Evolutionary conservation across 1,139 yeast species (phyloP).

Genomic region (Diutina catenulata): DNA sequence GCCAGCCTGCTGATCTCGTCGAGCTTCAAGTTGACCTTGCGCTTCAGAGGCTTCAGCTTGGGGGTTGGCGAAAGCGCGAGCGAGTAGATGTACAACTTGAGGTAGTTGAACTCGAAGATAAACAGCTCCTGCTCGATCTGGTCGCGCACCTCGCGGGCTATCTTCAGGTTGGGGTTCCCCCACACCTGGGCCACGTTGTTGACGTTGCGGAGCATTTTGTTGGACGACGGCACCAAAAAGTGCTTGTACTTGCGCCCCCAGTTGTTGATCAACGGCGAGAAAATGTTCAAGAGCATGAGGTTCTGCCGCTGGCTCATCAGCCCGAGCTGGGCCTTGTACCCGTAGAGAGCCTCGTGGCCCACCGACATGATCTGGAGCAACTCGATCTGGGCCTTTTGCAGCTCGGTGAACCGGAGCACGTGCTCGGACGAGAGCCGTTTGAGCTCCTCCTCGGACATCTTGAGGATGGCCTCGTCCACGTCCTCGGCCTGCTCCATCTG

Average conservation of each 20-base stretch:
- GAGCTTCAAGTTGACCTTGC: conserved; percentile 31
- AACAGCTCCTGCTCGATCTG: conserved; percentile 57
- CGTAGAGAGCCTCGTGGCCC: conserved; percentile 77
- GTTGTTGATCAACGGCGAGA: conserved; percentile 64
- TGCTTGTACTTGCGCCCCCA: conserved; percentile 62
- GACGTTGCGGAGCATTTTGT: conserved; percentile 1
- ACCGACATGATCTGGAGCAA: conserved; percentile 67
- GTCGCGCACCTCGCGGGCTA: conserved; percentile 25
- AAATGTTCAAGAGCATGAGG: conserved; percentile 55
- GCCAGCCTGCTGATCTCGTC: conserved; percentile 69
- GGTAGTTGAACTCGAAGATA: conserved; percentile 73
- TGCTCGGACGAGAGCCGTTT: conserved; percentile 18
- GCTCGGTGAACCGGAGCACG: conserved; percentile 36
- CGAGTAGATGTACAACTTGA: conserved; percentile 73
- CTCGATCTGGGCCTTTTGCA: conserved; percentile 71
- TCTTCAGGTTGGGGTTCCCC: conserved; percentile 26
- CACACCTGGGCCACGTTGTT: conserved; percentile 9
- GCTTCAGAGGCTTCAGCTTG: conserved; percentile 9
- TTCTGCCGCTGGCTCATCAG: conserved; percentile 50
- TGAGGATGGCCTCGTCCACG: conserved; percentile 20
- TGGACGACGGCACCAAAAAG: conserved; percentile 36
- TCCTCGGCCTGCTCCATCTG: conserved; percentile 18
- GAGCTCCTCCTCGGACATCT: conserved; percentile 27
- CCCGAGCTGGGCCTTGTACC: conserved; percentile 46
- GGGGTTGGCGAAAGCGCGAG: conserved; percentile 42